Conservation (phyloP, 1,284 basidiomycete species). For the Trichosporon faecale region DNA sequence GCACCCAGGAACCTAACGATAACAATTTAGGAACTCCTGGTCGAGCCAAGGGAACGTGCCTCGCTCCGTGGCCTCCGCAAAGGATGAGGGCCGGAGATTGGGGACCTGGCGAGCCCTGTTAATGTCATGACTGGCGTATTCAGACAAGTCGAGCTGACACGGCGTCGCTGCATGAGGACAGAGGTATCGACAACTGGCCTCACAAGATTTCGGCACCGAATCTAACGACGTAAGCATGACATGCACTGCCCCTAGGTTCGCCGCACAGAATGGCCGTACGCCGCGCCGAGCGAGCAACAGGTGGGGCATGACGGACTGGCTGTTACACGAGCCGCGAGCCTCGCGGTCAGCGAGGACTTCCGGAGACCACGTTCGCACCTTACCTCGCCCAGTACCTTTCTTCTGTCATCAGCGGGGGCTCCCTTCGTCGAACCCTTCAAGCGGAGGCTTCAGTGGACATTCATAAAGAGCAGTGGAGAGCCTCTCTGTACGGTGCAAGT, state of each 20-base stretch:
- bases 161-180: no score
- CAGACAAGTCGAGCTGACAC: neutral
- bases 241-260: neutral
- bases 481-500: no score
- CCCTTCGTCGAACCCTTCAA: no score
- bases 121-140: neutral
- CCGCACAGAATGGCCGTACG: neutral
- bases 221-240: neutral
- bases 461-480: neutral
- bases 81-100: no score
- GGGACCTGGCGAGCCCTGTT: neutral
- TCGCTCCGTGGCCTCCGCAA: neutral
- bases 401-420: neutral
- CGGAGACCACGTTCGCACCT: neutral
- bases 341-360: neutral
- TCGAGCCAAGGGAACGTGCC: neutral
- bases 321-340: neutral
- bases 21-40: neutral
- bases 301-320: neutral
- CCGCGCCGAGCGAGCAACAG: neutral
- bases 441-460: neutral
- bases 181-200: neutral
- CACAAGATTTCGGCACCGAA: neutral
- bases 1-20: neutral
- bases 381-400: neutral